These are phyloP conservation scores for Mortierella sp. DNA, from an alignment of 371 early-diverging fungal genomes.

Conservation along the genomic window DNA sequence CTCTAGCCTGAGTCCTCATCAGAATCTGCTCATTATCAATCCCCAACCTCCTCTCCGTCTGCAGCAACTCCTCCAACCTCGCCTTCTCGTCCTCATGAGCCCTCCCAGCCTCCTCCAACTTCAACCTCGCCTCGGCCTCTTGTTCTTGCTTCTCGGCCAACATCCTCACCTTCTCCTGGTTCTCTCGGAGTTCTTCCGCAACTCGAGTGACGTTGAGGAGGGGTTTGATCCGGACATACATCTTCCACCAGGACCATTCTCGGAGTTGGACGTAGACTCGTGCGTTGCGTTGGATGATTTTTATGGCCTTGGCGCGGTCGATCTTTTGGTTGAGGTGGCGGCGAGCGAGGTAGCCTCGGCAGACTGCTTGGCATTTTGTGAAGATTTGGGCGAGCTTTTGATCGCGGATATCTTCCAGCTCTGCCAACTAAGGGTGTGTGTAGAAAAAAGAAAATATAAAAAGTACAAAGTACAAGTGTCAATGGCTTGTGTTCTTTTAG, in stretches of 20 bases:
- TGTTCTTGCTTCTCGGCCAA: slow-evolving; percentile 70
- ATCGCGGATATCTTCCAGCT: slow-evolving; percentile 97
- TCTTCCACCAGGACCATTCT: slow-evolving; percentile 97
- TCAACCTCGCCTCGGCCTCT: slow-evolving; percentile 65
- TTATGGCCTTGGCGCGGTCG: slow-evolving; percentile 89
- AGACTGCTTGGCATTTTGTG: slow-evolving; percentile 88
- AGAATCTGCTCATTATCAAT: slow-evolving; percentile 87
- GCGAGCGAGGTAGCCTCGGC: slow-evolving; percentile 90
- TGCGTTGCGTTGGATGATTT: slow-evolving; percentile 93
- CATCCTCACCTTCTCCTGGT: slow-evolving; percentile 72
- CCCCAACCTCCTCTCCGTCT: slow-evolving; percentile 79
- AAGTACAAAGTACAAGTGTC: background rate
- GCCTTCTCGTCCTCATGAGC: slow-evolving; percentile 77
- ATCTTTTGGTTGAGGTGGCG: slow-evolving; percentile 75
- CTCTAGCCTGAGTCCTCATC: slow-evolving; percentile 78
- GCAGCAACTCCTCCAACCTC: slow-evolving; percentile 75
- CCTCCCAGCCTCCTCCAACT: slow-evolving; percentile 63
- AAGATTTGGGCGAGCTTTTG: slow-evolving; percentile 85
- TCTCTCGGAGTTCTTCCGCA: slow-evolving; percentile 80
- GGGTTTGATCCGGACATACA: slow-evolving; percentile 98
- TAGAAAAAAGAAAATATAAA: background rate
- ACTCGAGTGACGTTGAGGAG: slow-evolving; percentile 88
- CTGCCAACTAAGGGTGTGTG: slow-evolving; percentile 75
- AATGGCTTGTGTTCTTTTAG: slow-evolving; percentile 58
- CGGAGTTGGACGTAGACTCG: slow-evolving; percentile 89